These are phyloP conservation scores for Chrysanthemum makinoi DNA, from an alignment of 129 eudicot genomes.

Conservation along the genomic window DNA sequence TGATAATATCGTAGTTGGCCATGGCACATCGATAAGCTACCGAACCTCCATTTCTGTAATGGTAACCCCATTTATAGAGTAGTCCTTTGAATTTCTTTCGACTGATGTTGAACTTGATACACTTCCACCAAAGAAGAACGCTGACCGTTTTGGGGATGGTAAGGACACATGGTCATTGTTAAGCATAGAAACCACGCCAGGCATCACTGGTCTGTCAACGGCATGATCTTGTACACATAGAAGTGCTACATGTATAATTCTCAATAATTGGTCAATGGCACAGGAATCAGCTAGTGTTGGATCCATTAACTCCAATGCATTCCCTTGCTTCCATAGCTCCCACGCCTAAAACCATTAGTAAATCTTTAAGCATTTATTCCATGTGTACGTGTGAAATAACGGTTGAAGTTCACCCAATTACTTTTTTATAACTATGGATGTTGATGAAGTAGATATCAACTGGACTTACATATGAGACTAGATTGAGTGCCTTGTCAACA, in stretches of 20 bases:
- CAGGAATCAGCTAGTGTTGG: not conserved
- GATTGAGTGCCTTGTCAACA: conserved; percentile 26
- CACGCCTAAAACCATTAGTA: conserved; percentile 15
- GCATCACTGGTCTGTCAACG: conserved; percentile 16
- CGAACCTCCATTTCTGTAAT: too few relatives aligned
- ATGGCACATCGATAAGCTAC: too few relatives aligned
- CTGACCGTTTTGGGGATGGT: conserved; percentile 23
- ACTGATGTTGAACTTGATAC: conserved; percentile 6
- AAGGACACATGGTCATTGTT: conserved; percentile 15
- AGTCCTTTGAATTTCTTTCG: not conserved
- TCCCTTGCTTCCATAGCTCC: conserved; percentile 21
- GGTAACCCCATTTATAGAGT: too few relatives aligned
- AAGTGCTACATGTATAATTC: conserved; percentile 18
- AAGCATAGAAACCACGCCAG: conserved; percentile 26
- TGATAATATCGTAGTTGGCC: too few relatives aligned
- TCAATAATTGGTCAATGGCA: conserved; percentile 10
- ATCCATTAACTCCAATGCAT: conserved; percentile 12
- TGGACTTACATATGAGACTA: conserved; percentile 47
- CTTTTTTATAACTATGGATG: not conserved
- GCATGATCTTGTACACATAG: conserved; percentile 26
- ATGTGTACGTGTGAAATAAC: not conserved
- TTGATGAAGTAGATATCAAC: not conserved
- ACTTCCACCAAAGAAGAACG: conserved; percentile 7
- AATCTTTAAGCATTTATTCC: too few relatives aligned
- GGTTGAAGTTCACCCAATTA: not conserved